Base-by-base conservation (phyloP, 208 protist genomes). In the Crithidia acanthocephali region DNA sequence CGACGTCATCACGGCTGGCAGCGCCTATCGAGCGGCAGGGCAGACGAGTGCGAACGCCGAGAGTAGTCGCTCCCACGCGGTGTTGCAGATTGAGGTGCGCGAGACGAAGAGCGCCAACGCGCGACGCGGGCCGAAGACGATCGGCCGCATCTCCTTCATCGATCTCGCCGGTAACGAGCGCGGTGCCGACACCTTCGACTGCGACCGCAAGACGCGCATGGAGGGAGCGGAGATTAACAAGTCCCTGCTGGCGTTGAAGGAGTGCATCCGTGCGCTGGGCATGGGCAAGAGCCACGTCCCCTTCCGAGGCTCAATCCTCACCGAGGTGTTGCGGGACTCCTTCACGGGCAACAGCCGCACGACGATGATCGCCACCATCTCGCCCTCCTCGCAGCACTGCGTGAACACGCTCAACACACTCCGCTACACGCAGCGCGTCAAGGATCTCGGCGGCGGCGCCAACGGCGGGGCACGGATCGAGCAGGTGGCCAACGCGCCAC, bases 161-260 rank as follows among this genome's bases (percentile, higher is more conserved):
- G 99, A 99, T 79, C 80, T 99, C 15, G 99, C 99, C 40, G 99
- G 99, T 28, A 98, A 92, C 72, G 99, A 99, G 83, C 86, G 98
- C 42, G 97, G 92, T 28, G 93, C 95, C 13, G 98, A 99, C 78
- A 99, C 98, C 0, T 91, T 85, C 51, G 84, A 98, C 74, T 95
- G 84, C 65, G 95, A 99, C 72, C 85, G 95, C 45, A 94, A 97
- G 60, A 99, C 97, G 16, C 92, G 98, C 55, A 97, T 99, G 85
- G 97, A 99, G 74, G 97, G 97, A 1, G 97, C 98, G n/a, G 97
- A 99, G 64, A 99, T 99, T 83, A 99, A 99, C 84, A 99, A 99
- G 82, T 98, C 93, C 30, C 85, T 99, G 40, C 90, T 99, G 22
- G 98, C 98, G 4, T 86, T 99, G 15, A 99, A 99, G 76, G 98